Evolutionary conservation across 768 basidiomycete species (phyloP).

Genomic region (Suillus variegatus): DNA sequence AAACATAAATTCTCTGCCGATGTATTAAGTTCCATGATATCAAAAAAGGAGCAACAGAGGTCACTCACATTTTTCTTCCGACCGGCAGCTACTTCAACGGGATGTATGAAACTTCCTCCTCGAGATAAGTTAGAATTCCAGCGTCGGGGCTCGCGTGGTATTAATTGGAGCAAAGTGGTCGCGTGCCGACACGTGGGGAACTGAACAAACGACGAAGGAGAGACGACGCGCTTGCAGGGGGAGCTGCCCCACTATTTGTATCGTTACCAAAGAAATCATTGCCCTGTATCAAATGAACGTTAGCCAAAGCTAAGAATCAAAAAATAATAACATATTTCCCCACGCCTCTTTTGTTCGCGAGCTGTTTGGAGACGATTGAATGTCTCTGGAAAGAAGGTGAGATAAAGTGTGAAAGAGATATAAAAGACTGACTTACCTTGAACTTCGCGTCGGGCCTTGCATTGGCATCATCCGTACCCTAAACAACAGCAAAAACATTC

Average conservation of each 20-base stretch:
- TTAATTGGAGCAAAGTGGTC: too few relatives aligned
- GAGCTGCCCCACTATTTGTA: not conserved
- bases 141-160: not conserved
- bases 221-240: not conserved
- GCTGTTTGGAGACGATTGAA: not conserved
- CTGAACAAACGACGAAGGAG: not conserved
- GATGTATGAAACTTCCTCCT: not conserved
- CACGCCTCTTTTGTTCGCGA: slow-evolving; percentile 19
- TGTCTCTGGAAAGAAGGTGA: too few relatives aligned
- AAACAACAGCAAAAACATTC: too few relatives aligned
- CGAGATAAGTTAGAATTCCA: not conserved
- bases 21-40: not conserved
- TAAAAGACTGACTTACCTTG: too few relatives aligned
- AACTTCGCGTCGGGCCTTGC: too few relatives aligned
- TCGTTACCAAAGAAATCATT: not conserved
- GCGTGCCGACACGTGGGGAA: not conserved
- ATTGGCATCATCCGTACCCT: too few relatives aligned
- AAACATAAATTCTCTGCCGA: not conserved
- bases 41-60: not conserved
- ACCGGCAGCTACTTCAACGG: not conserved
- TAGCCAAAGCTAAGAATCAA: not conserved
- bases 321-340: slow-evolving; percentile 1
- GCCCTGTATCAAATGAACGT: not conserved
- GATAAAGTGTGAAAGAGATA: too few relatives aligned
- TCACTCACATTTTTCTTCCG: not conserved